Percentiles rank a stretch among this genome's conserved stretches.
Evolutionary conservation across 1,284 basidiomycete species (phyloP).

Genomic region (Ustilago xerochloae): DNA sequence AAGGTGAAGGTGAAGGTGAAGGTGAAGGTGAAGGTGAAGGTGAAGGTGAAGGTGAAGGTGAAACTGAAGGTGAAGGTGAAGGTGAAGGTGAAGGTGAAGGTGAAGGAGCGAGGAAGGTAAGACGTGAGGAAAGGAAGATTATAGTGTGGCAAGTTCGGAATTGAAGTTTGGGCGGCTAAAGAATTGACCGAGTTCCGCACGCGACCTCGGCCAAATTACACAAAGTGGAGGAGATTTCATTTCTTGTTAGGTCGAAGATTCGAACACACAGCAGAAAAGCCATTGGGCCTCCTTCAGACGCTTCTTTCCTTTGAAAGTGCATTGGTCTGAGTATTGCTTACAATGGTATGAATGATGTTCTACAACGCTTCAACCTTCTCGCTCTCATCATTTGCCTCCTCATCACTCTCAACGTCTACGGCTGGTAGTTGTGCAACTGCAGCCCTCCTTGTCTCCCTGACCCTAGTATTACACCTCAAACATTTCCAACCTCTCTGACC

Average conservation of each 20-base stretch:
- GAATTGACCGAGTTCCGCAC: conserved; percentile 2
- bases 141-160: neutral
- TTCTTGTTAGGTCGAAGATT: neutral
- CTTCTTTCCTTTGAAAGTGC: neutral
- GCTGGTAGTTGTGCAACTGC: neutral
- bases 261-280: neutral
- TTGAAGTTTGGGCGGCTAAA: neutral
- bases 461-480: conserved; percentile 55
- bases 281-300: neutral
- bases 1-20: neutral
- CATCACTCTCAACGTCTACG: conserved; percentile 8
- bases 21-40: neutral
- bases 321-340: neutral
- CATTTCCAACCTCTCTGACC: conserved; percentile 61
- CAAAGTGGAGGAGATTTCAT: neutral
- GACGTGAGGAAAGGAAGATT: neutral
- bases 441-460: conserved; percentile 34
- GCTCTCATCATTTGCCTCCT: conserved; percentile 1
- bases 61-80: neutral
- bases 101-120: neutral
- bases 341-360: neutral
- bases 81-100: neutral
- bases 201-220: neutral
- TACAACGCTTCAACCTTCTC: neutral
- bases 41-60: too few relatives aligned